Conservation (phyloP, 2,329 filamentous ascomycete genomes). For the Fonsecaea pugnacius region DNA sequence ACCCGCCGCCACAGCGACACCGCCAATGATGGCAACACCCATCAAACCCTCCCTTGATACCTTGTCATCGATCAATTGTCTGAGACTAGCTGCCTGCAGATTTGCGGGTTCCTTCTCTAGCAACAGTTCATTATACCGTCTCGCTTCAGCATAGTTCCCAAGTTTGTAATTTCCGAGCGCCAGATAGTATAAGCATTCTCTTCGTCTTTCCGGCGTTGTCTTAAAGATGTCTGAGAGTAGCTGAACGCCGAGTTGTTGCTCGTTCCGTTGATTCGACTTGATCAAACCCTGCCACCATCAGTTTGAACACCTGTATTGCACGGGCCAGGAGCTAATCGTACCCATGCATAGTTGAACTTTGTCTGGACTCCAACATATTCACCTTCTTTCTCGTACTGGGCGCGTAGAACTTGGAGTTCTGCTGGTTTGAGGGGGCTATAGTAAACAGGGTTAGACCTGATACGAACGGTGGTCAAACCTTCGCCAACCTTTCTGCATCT, state of each 20-base stretch:
- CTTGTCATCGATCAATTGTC: slow-evolving; percentile 89
- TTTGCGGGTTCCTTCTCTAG: slow-evolving; percentile 90
- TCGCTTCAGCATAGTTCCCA: slow-evolving; percentile 92
- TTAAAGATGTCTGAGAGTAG: slow-evolving; percentile 97
- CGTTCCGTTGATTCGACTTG: slow-evolving; percentile 80
- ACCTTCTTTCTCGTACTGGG: slow-evolving; percentile 96
- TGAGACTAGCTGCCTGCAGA: slow-evolving; percentile 84
- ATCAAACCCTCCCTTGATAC: slow-evolving; percentile 92
- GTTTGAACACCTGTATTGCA: background rate
- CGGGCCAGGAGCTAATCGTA: slow-evolving; percentile 49
- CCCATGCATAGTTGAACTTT: slow-evolving; percentile 99
- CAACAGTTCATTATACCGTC: slow-evolving; percentile 90
- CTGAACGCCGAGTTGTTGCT: slow-evolving; percentile 93
- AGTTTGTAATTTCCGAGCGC: slow-evolving; percentile 98
- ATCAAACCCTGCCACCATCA: slow-evolving; percentile 74
- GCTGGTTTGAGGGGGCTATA: slow-evolving; percentile 82
- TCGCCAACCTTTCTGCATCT: slow-evolving; percentile 84
- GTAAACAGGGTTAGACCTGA: slow-evolving; percentile 9
- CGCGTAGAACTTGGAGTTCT: slow-evolving; percentile 87
- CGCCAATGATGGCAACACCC: slow-evolving; percentile 92
- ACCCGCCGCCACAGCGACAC: slow-evolving; percentile 89
- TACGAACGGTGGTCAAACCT: background rate
- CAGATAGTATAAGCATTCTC: slow-evolving; percentile 98
- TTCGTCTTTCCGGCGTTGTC: slow-evolving; percentile 84
- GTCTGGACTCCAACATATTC: slow-evolving; percentile 97